phyloP scores from a whole-genome alignment of 73 alveolate genomes.

The Blepharisma japonicum region DNA sequence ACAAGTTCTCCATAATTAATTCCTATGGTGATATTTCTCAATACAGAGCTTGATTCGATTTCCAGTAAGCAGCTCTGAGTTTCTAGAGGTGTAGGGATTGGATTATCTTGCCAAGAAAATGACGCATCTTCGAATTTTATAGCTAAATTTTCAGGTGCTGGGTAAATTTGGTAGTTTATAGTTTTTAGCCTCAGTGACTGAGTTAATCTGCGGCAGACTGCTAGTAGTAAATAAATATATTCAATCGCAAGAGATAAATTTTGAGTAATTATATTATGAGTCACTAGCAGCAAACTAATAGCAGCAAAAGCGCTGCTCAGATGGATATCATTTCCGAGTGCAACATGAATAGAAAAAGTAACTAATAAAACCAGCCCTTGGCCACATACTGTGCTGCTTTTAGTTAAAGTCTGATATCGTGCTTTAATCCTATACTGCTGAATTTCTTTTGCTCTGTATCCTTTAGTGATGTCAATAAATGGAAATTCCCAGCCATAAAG shows the following conservation, averaged over 20 bases:
- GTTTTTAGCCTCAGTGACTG: no score
- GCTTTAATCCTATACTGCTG: background rate
- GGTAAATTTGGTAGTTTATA: no score
- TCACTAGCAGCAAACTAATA: background rate
- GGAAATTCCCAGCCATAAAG: slow-evolving; percentile 54
- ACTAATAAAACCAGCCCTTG: background rate
- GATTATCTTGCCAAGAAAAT: no score
- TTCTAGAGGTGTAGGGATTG: no score
- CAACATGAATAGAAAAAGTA: slow-evolving; percentile 6
- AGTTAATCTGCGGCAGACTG: no score
- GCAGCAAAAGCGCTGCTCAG: background rate
- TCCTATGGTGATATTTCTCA: background rate
- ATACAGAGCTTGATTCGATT: no score
- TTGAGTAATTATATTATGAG: background rate
- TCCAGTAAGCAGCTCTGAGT: no score
- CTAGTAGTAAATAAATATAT: no score
- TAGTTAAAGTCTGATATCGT: background rate
- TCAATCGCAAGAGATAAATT: no score
- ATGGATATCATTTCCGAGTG: background rate
- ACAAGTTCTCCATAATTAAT: slow-evolving; percentile 20
- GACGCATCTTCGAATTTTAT: no score
- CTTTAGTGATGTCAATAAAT: slow-evolving; percentile 16
- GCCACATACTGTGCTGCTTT: background rate
- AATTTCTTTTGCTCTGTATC: slow-evolving; percentile 19
- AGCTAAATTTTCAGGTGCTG: no score